These are phyloP conservation scores for Nyctanthes arbortristis DNA, from an alignment of 257 asterid genomes.

Conservation along the genomic window DNA sequence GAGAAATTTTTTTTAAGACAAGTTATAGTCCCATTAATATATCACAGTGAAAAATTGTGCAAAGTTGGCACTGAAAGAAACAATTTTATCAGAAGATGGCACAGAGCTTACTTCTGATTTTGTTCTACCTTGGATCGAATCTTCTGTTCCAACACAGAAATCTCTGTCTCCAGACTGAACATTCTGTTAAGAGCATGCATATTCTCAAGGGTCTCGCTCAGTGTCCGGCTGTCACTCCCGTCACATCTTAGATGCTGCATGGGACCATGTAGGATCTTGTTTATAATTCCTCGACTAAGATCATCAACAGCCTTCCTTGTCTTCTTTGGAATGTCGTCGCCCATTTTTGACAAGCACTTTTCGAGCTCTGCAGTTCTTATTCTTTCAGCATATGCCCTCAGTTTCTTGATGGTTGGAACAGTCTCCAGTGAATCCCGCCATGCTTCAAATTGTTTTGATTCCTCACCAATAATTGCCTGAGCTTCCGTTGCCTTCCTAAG, in stretches of 20 bases:
- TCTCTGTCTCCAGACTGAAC: slow-evolving; percentile 84
- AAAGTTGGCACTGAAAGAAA: slow-evolving; percentile 26
- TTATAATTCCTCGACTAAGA: slow-evolving; percentile 84
- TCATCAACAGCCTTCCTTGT: slow-evolving; percentile 81
- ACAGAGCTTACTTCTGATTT: slow-evolving; percentile 50
- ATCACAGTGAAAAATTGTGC: slow-evolving; percentile 35
- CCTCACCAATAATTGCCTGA: slow-evolving; percentile 74
- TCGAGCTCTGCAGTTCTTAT: slow-evolving; percentile 83
- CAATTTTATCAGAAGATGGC: neutral
- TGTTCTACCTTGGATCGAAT: slow-evolving; percentile 88
- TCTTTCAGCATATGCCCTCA: slow-evolving; percentile 89
- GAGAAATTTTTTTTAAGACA: slow-evolving; percentile 30
- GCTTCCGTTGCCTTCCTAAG: slow-evolving; percentile 94
- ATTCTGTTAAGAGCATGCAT: slow-evolving; percentile 93
- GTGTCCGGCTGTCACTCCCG: slow-evolving; percentile 86
- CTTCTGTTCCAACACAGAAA: slow-evolving; percentile 85
- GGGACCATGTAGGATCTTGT: slow-evolving; percentile 95
- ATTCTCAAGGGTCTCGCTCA: slow-evolving; percentile 94
- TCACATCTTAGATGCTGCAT: slow-evolving; percentile 98
- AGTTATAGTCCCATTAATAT: slow-evolving; percentile 32
- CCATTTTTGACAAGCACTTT: slow-evolving; percentile 91
- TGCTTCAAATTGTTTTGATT: slow-evolving; percentile 83
- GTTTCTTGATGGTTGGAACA: slow-evolving; percentile 91
- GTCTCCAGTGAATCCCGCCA: slow-evolving; percentile 94
- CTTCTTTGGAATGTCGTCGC: slow-evolving; percentile 82